Conservation (phyloP, 352 stramenopile genomes). For the Peronospora destructor region DNA sequence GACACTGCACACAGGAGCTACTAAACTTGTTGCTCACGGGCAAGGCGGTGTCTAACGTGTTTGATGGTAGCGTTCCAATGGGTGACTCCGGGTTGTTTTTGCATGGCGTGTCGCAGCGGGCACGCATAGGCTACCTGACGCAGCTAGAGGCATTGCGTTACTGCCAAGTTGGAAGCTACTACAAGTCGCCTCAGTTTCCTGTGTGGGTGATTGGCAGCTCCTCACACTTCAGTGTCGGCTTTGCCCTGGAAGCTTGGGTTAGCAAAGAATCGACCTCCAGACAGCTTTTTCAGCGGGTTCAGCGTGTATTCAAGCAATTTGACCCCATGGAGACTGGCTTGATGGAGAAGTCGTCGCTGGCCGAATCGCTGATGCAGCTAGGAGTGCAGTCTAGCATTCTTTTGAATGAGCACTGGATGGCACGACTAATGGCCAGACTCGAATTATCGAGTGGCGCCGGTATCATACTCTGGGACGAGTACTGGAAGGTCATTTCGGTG, state of each 20-base stretch:
- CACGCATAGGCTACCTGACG: conserved; percentile 80
- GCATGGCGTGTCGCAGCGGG: conserved; percentile 43
- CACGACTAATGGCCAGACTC: conserved; percentile 42
- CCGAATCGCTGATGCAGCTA: conserved; percentile 58
- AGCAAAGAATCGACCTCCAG: conserved; percentile 61
- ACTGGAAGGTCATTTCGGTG: conserved; percentile 83
- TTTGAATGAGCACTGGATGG: conserved; percentile 57
- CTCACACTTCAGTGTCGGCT: conserved; percentile 88
- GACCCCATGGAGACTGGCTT: conserved; percentile 87
- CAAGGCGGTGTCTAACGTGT: conserved; percentile 72
- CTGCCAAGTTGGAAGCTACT: conserved; percentile 86
- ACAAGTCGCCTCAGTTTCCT: conserved; percentile 81
- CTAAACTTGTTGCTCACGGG: conserved; percentile 82
- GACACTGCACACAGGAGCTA: conserved; percentile 81
- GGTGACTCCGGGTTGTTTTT: conserved; percentile 68
- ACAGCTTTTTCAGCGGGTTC: conserved; percentile 76
- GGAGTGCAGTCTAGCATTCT: conserved; percentile 48
- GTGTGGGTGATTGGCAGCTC: conserved; percentile 88
- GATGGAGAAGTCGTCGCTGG: conserved; percentile 57
- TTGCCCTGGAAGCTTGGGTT: conserved; percentile 52
- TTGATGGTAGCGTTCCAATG: conserved; percentile 74
- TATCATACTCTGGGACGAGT: conserved; percentile 91
- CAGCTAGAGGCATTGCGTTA: conserved; percentile 88
- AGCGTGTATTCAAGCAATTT: conserved; percentile 85
- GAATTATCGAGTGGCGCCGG: conserved; percentile 65